Evolutionary conservation across 176 grass and related monocot species (phyloP), one percentile per base, ranked within the genome.

Genomic region (Chloris gayana): DNA sequence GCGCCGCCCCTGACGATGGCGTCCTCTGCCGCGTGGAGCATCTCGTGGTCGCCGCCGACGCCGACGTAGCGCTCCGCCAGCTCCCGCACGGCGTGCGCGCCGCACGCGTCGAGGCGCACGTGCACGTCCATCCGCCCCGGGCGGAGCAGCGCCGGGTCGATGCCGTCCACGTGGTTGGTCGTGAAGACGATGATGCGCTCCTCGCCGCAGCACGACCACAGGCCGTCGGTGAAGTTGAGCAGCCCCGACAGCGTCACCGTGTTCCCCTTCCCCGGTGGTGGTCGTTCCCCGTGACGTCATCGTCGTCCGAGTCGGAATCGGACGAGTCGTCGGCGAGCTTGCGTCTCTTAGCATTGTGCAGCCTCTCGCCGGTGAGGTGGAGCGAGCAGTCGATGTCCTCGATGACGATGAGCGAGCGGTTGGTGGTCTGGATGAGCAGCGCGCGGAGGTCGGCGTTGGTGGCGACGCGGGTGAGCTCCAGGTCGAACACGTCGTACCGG

Each of bases 381-480:
- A 98, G 96, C 13, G 96, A 98, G 80, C 96, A 98, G 76, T 98
- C 92, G 24, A 99, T 99, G 79, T 99, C 96, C 86, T 99, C 92
- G 70, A 99, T 95, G 63, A 99, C 92, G 4, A 99, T 93, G 75
- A 99, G 66, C 54, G 92, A 99, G 24, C 92, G 90, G 85, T 95
- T 99, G 30, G 80, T 95, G 22, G 92, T 99, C 79, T 99, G 90
- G 64, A 93, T 87, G 56, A 99, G 90, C 61, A 99, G 88, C 66
- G 81, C 78, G 32, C 96, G 88, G 60, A 99, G 90, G 73, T 93
- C 96, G 25, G 88, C 88, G 76, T 99, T 99, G 78, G 80, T 88
- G 70, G 79, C 22, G 9, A 99, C 87, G 58, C 90, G 92, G 50
- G 96, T 95, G 78, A 99, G 90, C 85, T 99, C 92, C 12, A 99